phyloP scores from a whole-genome alignment of 257 asterid genomes.

The Solanum pinnatisectum region DNA sequence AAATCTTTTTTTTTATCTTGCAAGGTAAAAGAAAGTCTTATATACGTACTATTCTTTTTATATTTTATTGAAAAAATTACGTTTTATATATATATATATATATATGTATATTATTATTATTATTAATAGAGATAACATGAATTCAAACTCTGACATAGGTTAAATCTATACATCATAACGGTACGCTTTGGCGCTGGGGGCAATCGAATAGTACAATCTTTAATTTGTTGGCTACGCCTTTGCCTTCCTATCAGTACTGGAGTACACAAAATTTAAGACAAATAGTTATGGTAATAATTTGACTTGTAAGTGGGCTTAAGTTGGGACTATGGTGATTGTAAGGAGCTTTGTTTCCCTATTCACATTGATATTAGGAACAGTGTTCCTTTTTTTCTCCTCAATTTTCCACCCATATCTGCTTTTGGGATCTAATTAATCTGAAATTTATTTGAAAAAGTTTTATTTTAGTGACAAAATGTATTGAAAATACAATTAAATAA shows the following conservation, averaged over 20 bases:
- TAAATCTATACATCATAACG: neutral
- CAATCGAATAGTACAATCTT: neutral
- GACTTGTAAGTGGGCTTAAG: neutral
- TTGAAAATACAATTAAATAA: no score
- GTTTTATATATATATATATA: no score
- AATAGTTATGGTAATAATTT: neutral
- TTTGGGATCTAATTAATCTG: neutral
- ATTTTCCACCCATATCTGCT: no score
- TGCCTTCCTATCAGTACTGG: neutral
- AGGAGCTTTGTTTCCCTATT: neutral
- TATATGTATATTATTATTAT: no score
- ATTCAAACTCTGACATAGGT: neutral
- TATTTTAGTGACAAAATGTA: neutral
- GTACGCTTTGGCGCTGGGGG: neutral
- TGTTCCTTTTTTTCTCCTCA: no score
- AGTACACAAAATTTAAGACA: neutral
- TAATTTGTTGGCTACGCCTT: neutral
- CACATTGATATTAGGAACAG: neutral
- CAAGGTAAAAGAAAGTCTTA: no score
- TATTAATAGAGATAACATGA: fast-evolving
- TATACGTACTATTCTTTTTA: fast-evolving
- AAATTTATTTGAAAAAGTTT: no score
- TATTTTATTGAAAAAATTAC: neutral
- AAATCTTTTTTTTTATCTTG: no score
- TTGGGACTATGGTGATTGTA: neutral